Evolutionary conservation across 495 filamentous ascomycete species (phyloP), one percentile per base, ranked within the genome.

Genomic region (Letharia lupina): DNA sequence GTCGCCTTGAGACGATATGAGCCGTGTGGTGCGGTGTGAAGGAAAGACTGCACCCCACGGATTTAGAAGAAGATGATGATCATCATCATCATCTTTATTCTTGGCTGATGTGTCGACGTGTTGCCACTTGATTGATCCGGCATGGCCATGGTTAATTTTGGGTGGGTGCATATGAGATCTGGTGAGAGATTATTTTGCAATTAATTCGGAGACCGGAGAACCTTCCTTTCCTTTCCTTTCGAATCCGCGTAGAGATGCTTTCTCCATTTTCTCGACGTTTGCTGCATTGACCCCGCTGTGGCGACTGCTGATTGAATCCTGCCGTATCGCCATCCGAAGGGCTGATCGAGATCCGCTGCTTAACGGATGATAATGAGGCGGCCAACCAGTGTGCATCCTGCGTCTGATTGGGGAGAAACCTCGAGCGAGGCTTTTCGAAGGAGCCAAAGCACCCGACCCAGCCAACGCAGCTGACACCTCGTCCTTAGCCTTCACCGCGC

Each of bases 351-450:
- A 64, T 20, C 23, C 39, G 12, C 20, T 39, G 33, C 42, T 56
- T 28, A 10, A 62, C 28, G 31, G 3, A 44, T 37, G 56, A 37
- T 45, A 40, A 65, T 65, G 63, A 65, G 63, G 63, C 63, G 23
- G 54, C 63, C 41, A 47, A 59, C 60, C 12, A 65, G 9, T 7
- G 8, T 39, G 54, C 28, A 16, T 57, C 33, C 28, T 11, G 6
- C 16, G 16, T 56, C 52, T 35, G 48, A 50, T 12, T 28, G 23
- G n/a, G 28, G 18, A 1, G 4, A 13, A 33, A 28, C 23, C 23
- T 28, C 23, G 23, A 9, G 50, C 12, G n/a, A 50, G 47, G 47
- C 47, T 50, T 23, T 28, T 28, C 23, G 23, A 28, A 28, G 23
- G 23, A 28, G 15, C 44, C 45, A n/a, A 48, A 28, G 15, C 45